Percentiles rank a stretch among this genome's conserved stretches.
Conservation (phyloP, 352 stramenopile genomes). For the Sclerospora graminicola region DNA sequence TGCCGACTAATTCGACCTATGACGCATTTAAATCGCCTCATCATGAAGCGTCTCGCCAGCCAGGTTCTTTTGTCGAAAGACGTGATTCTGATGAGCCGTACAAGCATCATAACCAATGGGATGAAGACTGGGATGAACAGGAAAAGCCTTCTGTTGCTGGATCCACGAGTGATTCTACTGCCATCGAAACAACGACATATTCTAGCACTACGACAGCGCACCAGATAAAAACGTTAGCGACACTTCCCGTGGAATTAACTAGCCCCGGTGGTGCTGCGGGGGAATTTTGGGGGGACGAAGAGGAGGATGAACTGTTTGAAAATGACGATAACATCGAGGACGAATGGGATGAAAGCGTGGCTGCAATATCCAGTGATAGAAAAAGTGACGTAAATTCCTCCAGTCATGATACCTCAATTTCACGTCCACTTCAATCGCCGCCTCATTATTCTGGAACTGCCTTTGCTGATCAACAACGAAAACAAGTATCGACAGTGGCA, state of each 20-base stretch:
- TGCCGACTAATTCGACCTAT: not conserved
- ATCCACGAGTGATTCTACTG: not conserved
- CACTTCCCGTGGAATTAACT: constrained; percentile 19
- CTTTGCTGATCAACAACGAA: constrained; percentile 1
- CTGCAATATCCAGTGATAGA: constrained; percentile 11
- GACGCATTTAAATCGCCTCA: constrained; percentile 2
- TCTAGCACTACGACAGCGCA: constrained; percentile 2
- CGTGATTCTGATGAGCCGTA: constrained; percentile 3
- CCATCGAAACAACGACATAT: not conserved
- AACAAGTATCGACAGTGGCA: not conserved
- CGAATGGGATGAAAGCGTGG: constrained; percentile 20
- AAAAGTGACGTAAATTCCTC: constrained; percentile 4
- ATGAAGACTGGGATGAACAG: constrained; percentile 12
- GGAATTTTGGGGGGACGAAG: constrained; percentile 55
- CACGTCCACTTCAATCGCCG: constrained; percentile 4
- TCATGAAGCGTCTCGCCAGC: not conserved
- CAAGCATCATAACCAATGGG: constrained; percentile 10
- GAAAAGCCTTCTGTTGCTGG: not conserved
- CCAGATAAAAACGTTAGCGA: constrained; percentile 3
- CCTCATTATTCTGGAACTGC: not conserved
- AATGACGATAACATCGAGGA: constrained; percentile 42
- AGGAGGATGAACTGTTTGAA: constrained; percentile 50
- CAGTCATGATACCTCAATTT: constrained; percentile 5
- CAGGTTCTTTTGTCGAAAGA: not conserved
- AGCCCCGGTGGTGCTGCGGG: constrained; percentile 26